Evolutionary conservation across 2,329 filamentous ascomycete genomes (phyloP), one percentile per base, ranked within the genome.

Genomic region (Cladosporium austrohemisphaericum): DNA sequence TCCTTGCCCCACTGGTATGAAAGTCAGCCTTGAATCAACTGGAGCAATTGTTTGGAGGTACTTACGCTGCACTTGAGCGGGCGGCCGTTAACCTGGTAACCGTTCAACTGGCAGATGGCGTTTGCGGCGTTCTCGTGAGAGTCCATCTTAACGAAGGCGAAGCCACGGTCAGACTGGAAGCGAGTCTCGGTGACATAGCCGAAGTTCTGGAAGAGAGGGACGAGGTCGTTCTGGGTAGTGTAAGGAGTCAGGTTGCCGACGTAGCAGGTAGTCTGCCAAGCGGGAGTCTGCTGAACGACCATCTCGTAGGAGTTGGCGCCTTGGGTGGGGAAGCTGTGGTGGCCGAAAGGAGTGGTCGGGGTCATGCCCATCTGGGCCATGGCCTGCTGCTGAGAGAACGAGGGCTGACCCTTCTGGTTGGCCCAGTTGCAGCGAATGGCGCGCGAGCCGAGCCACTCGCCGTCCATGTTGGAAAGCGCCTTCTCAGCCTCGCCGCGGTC

Each of bases 391-490:
- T 98, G 92, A 41, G 91, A 90, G 70, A 97, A 96, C 2, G 93
- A 97, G 50, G 93, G 93, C 66, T 98, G 93, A n/a, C 93, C 93
- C 77, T 98, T 98, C 68, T 98, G 93, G 75, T 98, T 98, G 53
- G 93, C 93, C 93, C 93, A 98, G 77, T 98, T 98, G 80, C 92
- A 97, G 61, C 93, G 91, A 66, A 98, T 98, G 32, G 93, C 93
- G 57, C 93, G 88, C 62, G 93, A 97, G 48, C 93, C 93, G 44
- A 98, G 84, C 93, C 93, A 98, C 74, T 98, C 93, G 55, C 93
- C 93, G 65, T 98, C 93, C 93, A 98, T 98, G 55, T 90, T 90
- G 73, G 86, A 95, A 64, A 98, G 72, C 1, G 93, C 92, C 73
- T 96, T 95, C 70, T 98, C 93, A 22, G 93, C 93, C 64, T 98